phyloP scores from a whole-genome alignment of 2,329 filamentous ascomycete genomes.

The Ceratocystis alfenasii region DNA sequence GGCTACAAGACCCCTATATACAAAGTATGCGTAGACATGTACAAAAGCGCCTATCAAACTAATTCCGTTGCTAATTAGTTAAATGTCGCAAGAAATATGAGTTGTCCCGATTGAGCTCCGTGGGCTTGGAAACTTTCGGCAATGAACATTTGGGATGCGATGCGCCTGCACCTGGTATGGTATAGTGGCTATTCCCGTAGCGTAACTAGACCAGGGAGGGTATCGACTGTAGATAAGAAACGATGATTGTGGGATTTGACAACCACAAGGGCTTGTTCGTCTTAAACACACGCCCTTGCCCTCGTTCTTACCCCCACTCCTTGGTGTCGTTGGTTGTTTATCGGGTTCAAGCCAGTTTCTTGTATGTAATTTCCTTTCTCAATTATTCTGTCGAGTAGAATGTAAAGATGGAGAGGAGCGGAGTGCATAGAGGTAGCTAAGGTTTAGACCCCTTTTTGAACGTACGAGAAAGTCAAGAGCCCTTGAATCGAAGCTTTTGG shows the following conservation, averaged over 20 bases:
- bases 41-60: background rate
- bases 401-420: no score
- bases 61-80: background rate
- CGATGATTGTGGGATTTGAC: slow-evolving; percentile 6
- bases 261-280: background rate
- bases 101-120: slow-evolving; percentile 14
- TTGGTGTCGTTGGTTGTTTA: background rate
- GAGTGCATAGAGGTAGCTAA: background rate
- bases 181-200: slow-evolving; percentile 1
- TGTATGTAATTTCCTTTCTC: background rate
- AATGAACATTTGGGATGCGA: background rate
- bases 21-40: background rate
- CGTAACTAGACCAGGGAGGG: background rate
- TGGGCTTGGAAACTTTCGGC: slow-evolving; percentile 1
- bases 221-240: slow-evolving; percentile 10
- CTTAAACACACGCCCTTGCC: background rate
- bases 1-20: background rate
- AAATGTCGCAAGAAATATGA: background rate
- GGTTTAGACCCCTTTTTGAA: background rate
- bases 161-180: slow-evolving; percentile 9
- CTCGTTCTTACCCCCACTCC: background rate
- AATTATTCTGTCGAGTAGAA: background rate
- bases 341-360: background rate
- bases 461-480: background rate
- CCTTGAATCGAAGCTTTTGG: background rate